Base-by-base conservation (phyloP, 768 basidiomycete genomes). In the Pisolithus microcarpus region DNA sequence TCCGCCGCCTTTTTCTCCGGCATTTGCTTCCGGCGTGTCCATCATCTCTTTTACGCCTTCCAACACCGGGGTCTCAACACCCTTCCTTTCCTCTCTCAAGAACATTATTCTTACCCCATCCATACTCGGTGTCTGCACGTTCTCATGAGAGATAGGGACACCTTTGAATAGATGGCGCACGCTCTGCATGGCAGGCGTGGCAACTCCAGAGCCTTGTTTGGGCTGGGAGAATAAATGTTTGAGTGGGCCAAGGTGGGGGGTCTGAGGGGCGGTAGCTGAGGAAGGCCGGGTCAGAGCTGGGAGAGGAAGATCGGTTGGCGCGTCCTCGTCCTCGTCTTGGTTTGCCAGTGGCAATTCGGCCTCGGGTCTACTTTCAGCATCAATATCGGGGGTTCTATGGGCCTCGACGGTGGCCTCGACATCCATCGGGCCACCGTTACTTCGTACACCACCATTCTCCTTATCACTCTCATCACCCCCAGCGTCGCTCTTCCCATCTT, bases 81-180 rank as follows among this genome's bases (percentile, higher is more conserved):
- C 31, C 13, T 9, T 48, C 26, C 49, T 11, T 11, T 55, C 54
- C 18, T 55, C 63, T 9, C 43, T 56, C 10, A 57, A 38, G 50
- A 64, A 70, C 59, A 72, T 58, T 38, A 59, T 63, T 28, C 61
- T 56, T 31, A 71, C 52, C 11, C 71, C 72, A 28, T 65, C 62
- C 58, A 71, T 57, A 44, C 53, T 54, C 48, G 74, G 71, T 8
- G 72, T 72, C 43, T 62, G 54, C 8, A 42, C 51, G 8, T 52
- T 49, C 44, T 34, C 10, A 5, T 11, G 31, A 34, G 10, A 34
- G 10, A 38, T 21, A 15, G 44, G 48, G 43, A 49, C 54, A 6
- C 46, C 36, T 8, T 47, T 56, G 64, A 70, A 71, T 54, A 72
- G 56, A 18, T 64, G 54, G 24, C 68, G 67, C 43, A 72, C 58